Evolutionary conservation across 2,329 filamentous ascomycete species (phyloP), one percentile per base, ranked within the genome.

Genomic region (Phialocephala subalpina): DNA sequence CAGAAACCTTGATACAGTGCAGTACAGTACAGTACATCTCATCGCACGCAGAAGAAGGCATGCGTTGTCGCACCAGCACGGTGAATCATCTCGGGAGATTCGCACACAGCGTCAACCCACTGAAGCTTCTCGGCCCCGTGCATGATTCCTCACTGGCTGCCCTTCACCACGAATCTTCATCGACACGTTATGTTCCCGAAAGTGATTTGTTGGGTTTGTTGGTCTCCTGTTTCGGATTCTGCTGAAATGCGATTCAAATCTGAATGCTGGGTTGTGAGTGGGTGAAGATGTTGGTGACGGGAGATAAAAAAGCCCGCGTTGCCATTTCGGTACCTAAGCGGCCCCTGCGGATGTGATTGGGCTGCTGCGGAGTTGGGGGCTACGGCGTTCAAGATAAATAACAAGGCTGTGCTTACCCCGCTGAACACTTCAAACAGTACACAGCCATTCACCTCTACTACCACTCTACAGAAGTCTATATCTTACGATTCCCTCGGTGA

Each of bases 401-500:
- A 53, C 49, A 53, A 53, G 49, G 49, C 49, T 53, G 49, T 53
- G 49, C 49, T 53, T 49, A 49, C 45, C 45, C 45, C 45, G 45
- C 45, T 27, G 45, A 49, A 22, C 45, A 22, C 7, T 12, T 20
- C 45, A 49, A 11, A 22, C 5, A 9, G 7, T 22, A 11, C 12
- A 49, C 45, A 49, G 22, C 45, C n/a, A 49, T 42, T 42, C 40
- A 42, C 40, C 40, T 42, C n/a, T 16, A 42, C n/a, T 18, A 6
- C 40, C 40, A 2, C 29, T 4, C 4, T 33, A 33, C 29, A 33
- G 9, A n/a, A 6, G 40, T n/a, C n/a, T 49, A 49, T 49, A 49
- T 22, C 45, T 49, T 25, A n/a, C 20, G 16, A 49, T 49, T 49
- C 45, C 45, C 45, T 49, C 45, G 20, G 45, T 49, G 45, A 49